phyloP scores from a whole-genome alignment of 2,329 filamentous ascomycete genomes.

The Teratosphaeria zuluensis region DNA sequence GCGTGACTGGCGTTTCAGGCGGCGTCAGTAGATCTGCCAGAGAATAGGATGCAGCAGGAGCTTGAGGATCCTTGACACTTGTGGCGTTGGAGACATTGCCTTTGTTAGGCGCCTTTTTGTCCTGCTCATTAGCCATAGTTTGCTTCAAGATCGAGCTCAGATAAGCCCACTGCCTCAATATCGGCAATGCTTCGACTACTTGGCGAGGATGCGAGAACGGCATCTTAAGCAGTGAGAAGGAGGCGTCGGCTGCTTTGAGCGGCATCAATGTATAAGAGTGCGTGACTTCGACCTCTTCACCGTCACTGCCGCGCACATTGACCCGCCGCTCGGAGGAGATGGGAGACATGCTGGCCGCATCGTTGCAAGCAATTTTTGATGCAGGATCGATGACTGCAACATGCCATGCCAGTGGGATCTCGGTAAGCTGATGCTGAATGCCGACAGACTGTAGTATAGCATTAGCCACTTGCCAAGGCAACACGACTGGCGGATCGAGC shows the following conservation, averaged over 20 bases:
- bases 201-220: slow-evolving; percentile 73
- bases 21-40: slow-evolving; percentile 9
- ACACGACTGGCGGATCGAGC: slow-evolving; percentile 63
- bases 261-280: slow-evolving; percentile 56
- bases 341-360: neutral
- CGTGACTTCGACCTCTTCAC: slow-evolving; percentile 10
- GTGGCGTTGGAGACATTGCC: neutral
- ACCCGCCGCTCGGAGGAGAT: slow-evolving; percentile 3
- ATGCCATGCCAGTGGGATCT: slow-evolving; percentile 10
- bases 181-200: slow-evolving; percentile 62
- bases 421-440: slow-evolving; percentile 38
- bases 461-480: slow-evolving; percentile 55
- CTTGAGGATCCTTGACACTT: neutral
- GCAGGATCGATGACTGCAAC: slow-evolving; percentile 11
- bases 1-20: neutral
- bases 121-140: slow-evolving; percentile 3
- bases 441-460: slow-evolving; percentile 52
- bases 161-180: slow-evolving; percentile 65
- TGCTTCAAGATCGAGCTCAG: slow-evolving; percentile 52
- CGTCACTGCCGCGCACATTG: slow-evolving; percentile 4
- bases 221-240: slow-evolving; percentile 55
- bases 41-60: neutral
- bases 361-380: slow-evolving; percentile 2
- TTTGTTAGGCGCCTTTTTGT: neutral
- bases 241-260: slow-evolving; percentile 59